Percentiles rank a stretch among this genome's conserved stretches.
Conservation (phyloP, 2,329 filamentous ascomycete species). For the Trichoderma brevicompactum region DNA sequence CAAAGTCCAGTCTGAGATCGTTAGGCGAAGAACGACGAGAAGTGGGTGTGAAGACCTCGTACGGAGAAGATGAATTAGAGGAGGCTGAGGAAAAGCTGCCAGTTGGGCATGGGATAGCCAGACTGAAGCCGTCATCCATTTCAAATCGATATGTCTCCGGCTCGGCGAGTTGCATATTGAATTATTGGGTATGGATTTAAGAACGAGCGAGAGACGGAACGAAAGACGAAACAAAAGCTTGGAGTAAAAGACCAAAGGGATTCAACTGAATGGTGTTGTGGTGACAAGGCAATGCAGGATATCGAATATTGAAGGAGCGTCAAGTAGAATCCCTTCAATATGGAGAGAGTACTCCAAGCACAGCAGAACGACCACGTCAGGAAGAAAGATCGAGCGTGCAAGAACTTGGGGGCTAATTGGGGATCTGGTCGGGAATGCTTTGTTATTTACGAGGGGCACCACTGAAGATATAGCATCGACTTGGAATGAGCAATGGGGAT, state of each 20-base stretch:
- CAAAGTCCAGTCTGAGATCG: slow-evolving; percentile 46
- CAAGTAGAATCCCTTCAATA: slow-evolving; percentile 27
- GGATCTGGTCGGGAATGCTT: slow-evolving; percentile 44
- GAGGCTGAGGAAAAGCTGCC: slow-evolving; percentile 49
- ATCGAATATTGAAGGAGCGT: slow-evolving; percentile 29
- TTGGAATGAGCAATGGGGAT: slow-evolving; percentile 44
- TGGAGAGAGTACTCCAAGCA: slow-evolving; percentile 28
- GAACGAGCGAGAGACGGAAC: not conserved
- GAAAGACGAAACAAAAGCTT: slow-evolving; percentile 15
- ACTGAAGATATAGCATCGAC: slow-evolving; percentile 49
- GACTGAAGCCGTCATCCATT: slow-evolving; percentile 48
- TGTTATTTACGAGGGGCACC: slow-evolving; percentile 41
- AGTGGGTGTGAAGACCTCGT: slow-evolving; percentile 51
- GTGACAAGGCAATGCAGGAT: not conserved
- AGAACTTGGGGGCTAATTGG: slow-evolving; percentile 27
- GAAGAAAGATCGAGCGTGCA: slow-evolving; percentile 30
- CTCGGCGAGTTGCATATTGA: slow-evolving; percentile 45
- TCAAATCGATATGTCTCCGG: slow-evolving; percentile 45
- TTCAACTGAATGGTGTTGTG: slow-evolving; percentile 11
- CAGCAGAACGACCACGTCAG: slow-evolving; percentile 18
- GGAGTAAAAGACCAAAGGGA: slow-evolving; percentile 1
- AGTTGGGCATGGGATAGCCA: slow-evolving; percentile 44
- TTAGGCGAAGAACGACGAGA: slow-evolving; percentile 51
- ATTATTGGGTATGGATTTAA: not conserved
- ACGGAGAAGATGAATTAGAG: slow-evolving; percentile 44